Evolutionary conservation across 2,329 filamentous ascomycete species (phyloP).

Genomic region (Parafenestella ontariensis): DNA sequence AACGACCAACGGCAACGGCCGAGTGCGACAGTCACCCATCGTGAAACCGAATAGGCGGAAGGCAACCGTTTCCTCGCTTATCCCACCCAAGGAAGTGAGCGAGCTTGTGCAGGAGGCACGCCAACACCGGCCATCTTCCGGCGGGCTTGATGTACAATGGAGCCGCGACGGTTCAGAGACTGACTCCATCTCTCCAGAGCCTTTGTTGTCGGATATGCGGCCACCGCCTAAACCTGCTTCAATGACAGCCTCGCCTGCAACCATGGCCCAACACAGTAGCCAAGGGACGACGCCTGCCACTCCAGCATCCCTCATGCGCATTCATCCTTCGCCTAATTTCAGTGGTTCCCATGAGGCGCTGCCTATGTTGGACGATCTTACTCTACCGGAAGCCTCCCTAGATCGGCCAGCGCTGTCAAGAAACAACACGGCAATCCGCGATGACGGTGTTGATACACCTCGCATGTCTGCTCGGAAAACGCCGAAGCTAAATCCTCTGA

Average conservation of each 20-base stretch:
- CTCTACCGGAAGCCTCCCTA: conserved; percentile 73
- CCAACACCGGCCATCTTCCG: conserved; percentile 29
- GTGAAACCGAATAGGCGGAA: conserved; percentile 67
- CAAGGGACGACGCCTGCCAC: conserved; percentile 63
- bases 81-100: conserved; percentile 56
- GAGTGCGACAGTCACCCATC: conserved; percentile 74
- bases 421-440: conserved; percentile 58
- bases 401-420: conserved; percentile 58
- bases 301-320: conserved; percentile 81
- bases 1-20: conserved; percentile 51
- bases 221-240: conserved; percentile 70
- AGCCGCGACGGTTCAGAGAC: conserved; percentile 52
- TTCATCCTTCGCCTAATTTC: conserved; percentile 49
- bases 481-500: conserved; percentile 67
- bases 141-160: conserved; percentile 28
- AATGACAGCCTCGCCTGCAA: conserved; percentile 71
- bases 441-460: conserved; percentile 62
- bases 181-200: conserved; percentile 60
- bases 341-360: conserved; percentile 28
- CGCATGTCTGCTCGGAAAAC: conserved; percentile 71
- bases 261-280: conserved; percentile 57
- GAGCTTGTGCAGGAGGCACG: conserved; percentile 49
- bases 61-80: conserved; percentile 51
- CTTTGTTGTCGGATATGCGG: conserved; percentile 59
- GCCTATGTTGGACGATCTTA: conserved; percentile 64